Conservation (phyloP, 768 basidiomycete species). For the Boletus coccyginus region DNA sequence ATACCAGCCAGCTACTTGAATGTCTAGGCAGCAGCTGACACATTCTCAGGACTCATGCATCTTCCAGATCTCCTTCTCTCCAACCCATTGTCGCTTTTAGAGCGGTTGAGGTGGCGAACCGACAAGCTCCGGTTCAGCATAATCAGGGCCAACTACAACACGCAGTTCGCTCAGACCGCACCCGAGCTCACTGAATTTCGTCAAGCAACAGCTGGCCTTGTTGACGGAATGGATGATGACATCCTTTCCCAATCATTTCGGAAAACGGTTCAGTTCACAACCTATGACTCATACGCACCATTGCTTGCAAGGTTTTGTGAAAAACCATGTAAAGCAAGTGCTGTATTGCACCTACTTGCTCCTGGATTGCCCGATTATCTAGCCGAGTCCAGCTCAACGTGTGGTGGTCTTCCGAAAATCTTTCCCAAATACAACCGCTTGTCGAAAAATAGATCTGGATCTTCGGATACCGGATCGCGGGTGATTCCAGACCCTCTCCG, state of each 20-base stretch:
- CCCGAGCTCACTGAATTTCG: constrained; percentile 6
- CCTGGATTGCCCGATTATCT: constrained; percentile 22
- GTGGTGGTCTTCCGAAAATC: constrained; percentile 10
- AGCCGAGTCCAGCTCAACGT: constrained; percentile 16
- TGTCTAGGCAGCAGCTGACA: too few species aligned
- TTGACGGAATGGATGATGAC: not conserved
- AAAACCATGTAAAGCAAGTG: constrained; percentile 1
- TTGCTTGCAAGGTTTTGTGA: constrained; percentile 7
- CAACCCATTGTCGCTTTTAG: not conserved
- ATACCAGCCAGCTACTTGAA: too few species aligned
- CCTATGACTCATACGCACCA: constrained; percentile 17
- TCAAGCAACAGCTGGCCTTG: not conserved
- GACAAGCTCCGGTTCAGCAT: not conserved
- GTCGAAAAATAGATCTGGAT: not conserved
- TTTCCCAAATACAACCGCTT: constrained; percentile 11
- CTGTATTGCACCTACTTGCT: constrained; percentile 9
- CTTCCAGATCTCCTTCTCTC: constrained; percentile 1
- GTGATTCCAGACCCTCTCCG: not conserved
- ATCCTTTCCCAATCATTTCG: constrained; percentile 7
- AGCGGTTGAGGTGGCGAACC: not conserved
- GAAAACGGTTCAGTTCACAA: constrained; percentile 9
- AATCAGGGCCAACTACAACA: not conserved
- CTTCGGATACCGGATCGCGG: not conserved
- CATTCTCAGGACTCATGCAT: not conserved
- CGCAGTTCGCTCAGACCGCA: constrained; percentile 4